These are phyloP conservation scores for Quambalaria eucalypti DNA, from an alignment of 1,284 basidiomycete genomes.

Conservation along the genomic window DNA sequence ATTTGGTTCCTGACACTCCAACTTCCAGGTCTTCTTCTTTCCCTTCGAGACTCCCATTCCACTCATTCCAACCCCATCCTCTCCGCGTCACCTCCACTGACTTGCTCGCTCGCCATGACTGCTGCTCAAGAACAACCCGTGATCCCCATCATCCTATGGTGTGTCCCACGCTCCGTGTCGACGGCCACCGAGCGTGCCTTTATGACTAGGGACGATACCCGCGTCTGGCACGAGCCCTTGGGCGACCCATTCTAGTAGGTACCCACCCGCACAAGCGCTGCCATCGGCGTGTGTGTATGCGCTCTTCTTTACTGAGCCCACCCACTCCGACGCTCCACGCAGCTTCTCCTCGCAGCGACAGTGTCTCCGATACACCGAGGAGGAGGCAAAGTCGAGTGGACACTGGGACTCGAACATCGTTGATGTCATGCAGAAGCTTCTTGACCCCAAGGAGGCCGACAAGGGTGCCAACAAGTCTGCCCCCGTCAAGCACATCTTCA, in stretches of 20 bases:
- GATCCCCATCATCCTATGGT: conserved; percentile 11
- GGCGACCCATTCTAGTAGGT: conserved; percentile 37
- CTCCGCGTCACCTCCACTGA: too few species aligned
- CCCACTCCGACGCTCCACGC: too few species aligned
- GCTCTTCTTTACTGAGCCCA: too few species aligned
- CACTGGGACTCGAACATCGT: conserved; percentile 26
- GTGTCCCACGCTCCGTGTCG: conserved; percentile 25
- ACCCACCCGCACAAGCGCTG: conserved; percentile 21
- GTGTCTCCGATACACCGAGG: conserved; percentile 29
- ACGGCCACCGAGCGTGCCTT: conserved; percentile 40
- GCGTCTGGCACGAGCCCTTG: conserved; percentile 36
- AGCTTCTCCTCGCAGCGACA: not conserved
- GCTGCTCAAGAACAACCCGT: too few species aligned
- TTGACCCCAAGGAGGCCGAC: conserved; percentile 2
- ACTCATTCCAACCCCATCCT: too few species aligned
- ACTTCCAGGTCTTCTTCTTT: too few species aligned
- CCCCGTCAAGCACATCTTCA: conserved; percentile 31
- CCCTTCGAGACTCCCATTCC: too few species aligned
- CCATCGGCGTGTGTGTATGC: too few species aligned
- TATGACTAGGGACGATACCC: conserved; percentile 35
- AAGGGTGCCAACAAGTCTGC: conserved; percentile 14
- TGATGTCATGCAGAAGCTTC: conserved; percentile 15
- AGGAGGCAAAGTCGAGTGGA: conserved; percentile 17
- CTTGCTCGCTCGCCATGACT: too few species aligned
- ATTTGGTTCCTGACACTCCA: too few species aligned